Evolutionary conservation across 2,329 filamentous ascomycete genomes (phyloP).

Genomic region (Cercospora janseana): DNA sequence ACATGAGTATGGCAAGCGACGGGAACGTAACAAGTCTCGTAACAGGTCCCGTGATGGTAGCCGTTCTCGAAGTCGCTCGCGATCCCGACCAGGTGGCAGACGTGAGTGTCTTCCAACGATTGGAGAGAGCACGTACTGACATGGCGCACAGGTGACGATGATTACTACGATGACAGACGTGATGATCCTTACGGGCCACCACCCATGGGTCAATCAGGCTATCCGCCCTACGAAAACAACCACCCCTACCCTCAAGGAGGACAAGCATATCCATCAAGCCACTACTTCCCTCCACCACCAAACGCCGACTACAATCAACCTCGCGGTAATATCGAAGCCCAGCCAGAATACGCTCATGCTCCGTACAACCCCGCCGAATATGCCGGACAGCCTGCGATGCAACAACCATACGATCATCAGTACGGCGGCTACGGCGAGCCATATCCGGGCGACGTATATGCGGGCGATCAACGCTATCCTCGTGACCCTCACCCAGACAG

Average conservation of each 20-base stretch:
- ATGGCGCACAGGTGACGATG: constrained; percentile 16
- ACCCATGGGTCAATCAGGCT: constrained; percentile 37
- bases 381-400: constrained; percentile 29
- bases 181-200: constrained; percentile 37
- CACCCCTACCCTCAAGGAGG: constrained; percentile 32
- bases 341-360: constrained; percentile 33
- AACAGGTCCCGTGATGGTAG: too few relatives aligned
- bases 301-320: constrained; percentile 28
- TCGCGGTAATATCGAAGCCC: constrained; percentile 36
- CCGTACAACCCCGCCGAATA: constrained; percentile 50
- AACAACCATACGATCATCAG: constrained; percentile 32
- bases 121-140: not conserved
- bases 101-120: constrained; percentile 15
- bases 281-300: constrained; percentile 52
- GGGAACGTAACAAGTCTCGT: constrained; percentile 53
- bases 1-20: constrained; percentile 56
- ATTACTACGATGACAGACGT: constrained; percentile 26
- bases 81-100: constrained; percentile 13
- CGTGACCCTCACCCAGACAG: constrained; percentile 25
- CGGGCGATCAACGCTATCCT: constrained; percentile 35
- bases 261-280: constrained; percentile 44
- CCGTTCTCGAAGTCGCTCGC: constrained; percentile 7
- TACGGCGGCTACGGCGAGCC: constrained; percentile 36
- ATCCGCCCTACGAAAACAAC: constrained; percentile 31
- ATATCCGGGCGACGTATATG: constrained; percentile 35